Evolutionary conservation across 2,329 filamentous ascomycete species (phyloP).

Genomic region (Penicillium sp.): DNA sequence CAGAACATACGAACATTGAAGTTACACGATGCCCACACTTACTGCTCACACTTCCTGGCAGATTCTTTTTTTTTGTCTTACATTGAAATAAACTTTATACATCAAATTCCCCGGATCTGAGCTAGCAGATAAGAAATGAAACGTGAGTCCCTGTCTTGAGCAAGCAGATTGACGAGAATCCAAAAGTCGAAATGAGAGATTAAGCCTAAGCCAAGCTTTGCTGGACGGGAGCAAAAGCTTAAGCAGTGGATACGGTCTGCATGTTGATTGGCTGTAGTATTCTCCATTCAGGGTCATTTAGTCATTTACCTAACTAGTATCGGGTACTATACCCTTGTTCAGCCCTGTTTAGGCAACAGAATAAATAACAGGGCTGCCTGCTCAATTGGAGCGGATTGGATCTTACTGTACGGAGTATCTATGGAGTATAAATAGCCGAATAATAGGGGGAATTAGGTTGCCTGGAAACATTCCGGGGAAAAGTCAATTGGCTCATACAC

Average conservation of each 20-base stretch:
- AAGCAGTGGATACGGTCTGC: background rate
- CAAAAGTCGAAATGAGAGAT: background rate
- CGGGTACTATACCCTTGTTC: background rate
- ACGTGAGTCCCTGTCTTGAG: no score
- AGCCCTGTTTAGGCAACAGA: background rate
- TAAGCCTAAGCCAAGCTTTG: constrained; percentile 1
- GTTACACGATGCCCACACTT: background rate
- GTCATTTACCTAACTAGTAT: background rate
- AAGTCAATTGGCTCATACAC: background rate
- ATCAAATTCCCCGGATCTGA: no score
- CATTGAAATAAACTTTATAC: background rate
- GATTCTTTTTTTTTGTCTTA: background rate
- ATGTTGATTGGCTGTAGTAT: background rate
- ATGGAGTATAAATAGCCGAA: background rate
- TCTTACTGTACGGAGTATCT: no score
- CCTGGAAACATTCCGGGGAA: background rate
- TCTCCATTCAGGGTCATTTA: background rate
- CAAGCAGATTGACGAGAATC: background rate
- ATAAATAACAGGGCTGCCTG: background rate
- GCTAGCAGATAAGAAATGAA: background rate
- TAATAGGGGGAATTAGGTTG: background rate
- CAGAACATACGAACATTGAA: background rate
- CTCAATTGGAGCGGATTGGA: background rate
- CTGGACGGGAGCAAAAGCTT: background rate
- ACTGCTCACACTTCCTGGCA: background rate